Base-by-base conservation (phyloP, 768 basidiomycete genomes). In the Thelephora aurantiotincta region DNA sequence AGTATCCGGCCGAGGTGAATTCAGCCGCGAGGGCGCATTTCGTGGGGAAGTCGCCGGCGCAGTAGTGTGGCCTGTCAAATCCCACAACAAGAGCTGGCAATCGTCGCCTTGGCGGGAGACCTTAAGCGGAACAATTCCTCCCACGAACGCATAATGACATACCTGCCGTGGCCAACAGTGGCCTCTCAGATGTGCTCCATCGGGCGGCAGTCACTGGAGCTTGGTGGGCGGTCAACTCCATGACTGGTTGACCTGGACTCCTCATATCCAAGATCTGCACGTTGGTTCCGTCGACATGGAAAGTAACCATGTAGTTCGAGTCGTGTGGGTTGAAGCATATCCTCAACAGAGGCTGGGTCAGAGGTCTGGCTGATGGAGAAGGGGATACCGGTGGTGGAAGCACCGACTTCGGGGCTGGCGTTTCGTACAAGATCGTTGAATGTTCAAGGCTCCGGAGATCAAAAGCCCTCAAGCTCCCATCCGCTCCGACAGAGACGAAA, bases 381-480 rank as follows among this genome's bases (percentile, higher is more conserved):
- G 76, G 67, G 7, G 82, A 77, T 7, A 72, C 60, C 9, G 79
- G 59, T 0, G 77, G 74, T 22, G 77, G 71, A 2, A 78, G 72
- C 2, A 75, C 66, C 54, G 78, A 77, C 62, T 87, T 86, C 0
- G 87, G 85, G 3, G 82, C 75, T 2, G 85, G 83, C 0, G 84
- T 87, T 68, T 99, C 96, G 63, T 98, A 99, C 35, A 98, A 73
- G 57, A 99, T 99, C 11, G 96, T 99, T 11, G 91, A 96, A 65
- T 98, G 96, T 62, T 99, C 96, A 41, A 99, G 74, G 55, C 87
- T 89, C 44, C 96, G 82, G 48, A 99, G 71, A 64, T 99, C 96
- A 63, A 98, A 99, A 11, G 94, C 93, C 46, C 96, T 86, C 45
- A 98, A 68, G 53, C 86, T 90, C 11, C 96, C 96, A 59, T 99